A percentile compares a stretch with the other conserved stretches of the same genome.
Evolutionary conservation across 768 basidiomycete genomes (phyloP).

Genomic region (Coprinopsis sp.): DNA sequence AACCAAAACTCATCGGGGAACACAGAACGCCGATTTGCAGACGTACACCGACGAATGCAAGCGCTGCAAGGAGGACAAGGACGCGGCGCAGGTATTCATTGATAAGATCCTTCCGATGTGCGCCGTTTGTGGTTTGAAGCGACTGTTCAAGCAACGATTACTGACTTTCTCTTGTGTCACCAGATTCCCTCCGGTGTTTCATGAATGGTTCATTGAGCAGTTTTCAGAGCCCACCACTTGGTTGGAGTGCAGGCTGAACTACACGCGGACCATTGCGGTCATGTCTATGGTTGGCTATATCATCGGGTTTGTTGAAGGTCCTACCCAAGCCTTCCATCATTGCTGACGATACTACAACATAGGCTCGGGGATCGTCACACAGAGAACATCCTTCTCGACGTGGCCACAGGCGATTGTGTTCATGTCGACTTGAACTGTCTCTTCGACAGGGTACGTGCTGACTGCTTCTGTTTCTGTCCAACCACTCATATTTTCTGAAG

Average conservation of each 20-base stretch:
- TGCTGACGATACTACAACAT: background rate
- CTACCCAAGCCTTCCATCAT: background rate
- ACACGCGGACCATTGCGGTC: slow-evolving; percentile 87
- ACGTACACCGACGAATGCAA: slow-evolving; percentile 33
- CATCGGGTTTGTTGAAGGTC: slow-evolving; percentile 59
- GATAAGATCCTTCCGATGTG: slow-evolving; percentile 56
- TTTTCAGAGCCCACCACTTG: slow-evolving; percentile 97
- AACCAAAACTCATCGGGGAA: too few species aligned
- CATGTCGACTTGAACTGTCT: slow-evolving; percentile 98
- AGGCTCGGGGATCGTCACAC: slow-evolving; percentile 98
- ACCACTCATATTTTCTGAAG: slow-evolving; percentile 17
- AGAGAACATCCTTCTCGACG: slow-evolving; percentile 94
- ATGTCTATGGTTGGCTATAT: slow-evolving; percentile 99
- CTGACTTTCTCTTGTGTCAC: too few species aligned
- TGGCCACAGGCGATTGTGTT: slow-evolving; percentile 81
- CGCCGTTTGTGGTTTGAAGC: too few species aligned
- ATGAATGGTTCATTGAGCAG: slow-evolving; percentile 95
- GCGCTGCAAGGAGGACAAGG: slow-evolving; percentile 48
- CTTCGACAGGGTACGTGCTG: slow-evolving; percentile 76
- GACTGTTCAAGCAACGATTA: too few species aligned
- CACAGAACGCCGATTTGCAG: too few species aligned
- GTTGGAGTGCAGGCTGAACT: slow-evolving; percentile 83
- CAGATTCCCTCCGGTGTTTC: slow-evolving; percentile 83
- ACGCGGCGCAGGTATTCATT: slow-evolving; percentile 39
- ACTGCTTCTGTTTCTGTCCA: background rate